Base-by-base conservation (phyloP, 169 alveolate genomes). In the Perkinsus marinus region DNA sequence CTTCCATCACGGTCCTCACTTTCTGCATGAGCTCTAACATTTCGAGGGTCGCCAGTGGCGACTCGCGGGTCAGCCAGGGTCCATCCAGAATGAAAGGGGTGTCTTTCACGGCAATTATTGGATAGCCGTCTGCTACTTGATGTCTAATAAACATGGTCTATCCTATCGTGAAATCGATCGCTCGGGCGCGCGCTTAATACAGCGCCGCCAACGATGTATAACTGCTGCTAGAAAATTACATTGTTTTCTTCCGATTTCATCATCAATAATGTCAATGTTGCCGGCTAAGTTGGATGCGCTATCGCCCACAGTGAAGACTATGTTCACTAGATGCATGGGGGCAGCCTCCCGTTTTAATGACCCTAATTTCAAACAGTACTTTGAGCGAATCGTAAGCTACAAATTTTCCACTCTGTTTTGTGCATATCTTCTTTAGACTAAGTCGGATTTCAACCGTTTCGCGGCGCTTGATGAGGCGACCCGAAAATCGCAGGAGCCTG, bases 1-100 rank as follows among this genome's bases (percentile, higher is more conserved):
- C 38, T 38, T 93, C 91, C 13, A 93, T 93, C 7, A 57, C 79
- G 41, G 91, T 90, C 43, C 90, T 89, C 7, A 96, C 69, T 90
- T 95, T 92, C 6, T 93, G 95, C 3, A 95, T 68, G 97, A 97
- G 96, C n/a, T 93, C 93, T 39, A 93, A 92, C 91, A 94, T 93
- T 10, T 96, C 95, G 43, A 69, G 90, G 69, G 93, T 93, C n/a
- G n/a, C n/a, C n/a, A 57, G 79, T 30, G 26, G 79, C 79, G 5
- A 13, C 79, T 89, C 98, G 93, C 0, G 98, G 93, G 26, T 94
- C 94, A 17, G 98, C 96, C 9, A 97, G 93, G 39, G 98, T 97
- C 46, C 97, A 97, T 97, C 98, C 38, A 97, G 94, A 91, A 96
- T 98, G 92, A 97, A 97, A 34, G 94, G 68, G 34, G 79, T 30